phyloP scores from a whole-genome alignment of 345 rosid species.

The Eucalyptus guilfoylei region DNA sequence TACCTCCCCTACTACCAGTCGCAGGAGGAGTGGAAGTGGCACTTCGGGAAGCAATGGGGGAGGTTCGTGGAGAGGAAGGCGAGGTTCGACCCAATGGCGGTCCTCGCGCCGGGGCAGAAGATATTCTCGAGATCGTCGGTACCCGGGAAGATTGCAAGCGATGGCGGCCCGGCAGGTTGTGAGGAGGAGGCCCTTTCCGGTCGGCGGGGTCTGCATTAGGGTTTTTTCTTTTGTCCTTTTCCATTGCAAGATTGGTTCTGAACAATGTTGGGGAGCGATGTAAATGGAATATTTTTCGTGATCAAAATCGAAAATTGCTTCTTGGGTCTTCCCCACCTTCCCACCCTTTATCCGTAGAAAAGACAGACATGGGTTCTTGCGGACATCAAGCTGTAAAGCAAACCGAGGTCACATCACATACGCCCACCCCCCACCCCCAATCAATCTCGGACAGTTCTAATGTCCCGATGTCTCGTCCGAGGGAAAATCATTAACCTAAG shows the following conservation, averaged over 20 bases:
- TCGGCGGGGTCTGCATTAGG: background rate
- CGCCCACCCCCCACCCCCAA: background rate
- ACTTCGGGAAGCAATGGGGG: slow-evolving; percentile 73
- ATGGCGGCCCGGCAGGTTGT: background rate
- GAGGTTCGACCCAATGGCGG: slow-evolving; percentile 69
- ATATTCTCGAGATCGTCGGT: slow-evolving; percentile 31
- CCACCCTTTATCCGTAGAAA: background rate
- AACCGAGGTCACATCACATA: background rate
- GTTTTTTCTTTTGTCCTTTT: background rate
- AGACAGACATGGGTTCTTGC: background rate
- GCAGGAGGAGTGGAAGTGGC: slow-evolving; percentile 66
- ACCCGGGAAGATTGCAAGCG: background rate
- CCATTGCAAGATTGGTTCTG: background rate
- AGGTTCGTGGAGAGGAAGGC: slow-evolving; percentile 55
- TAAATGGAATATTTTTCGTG: background rate
- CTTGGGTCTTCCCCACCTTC: background rate
- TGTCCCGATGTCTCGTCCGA: background rate
- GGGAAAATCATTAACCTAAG: background rate
- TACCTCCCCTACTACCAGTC: slow-evolving; percentile 85
- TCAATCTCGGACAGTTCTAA: background rate
- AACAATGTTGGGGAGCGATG: background rate
- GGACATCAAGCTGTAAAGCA: background rate
- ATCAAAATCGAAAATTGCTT: background rate
- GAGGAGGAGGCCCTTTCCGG: too few relatives aligned
- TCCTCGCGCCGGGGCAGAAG: slow-evolving; percentile 92